A percentile compares a stretch with the other conserved stretches of the same genome.
phyloP scores from a whole-genome alignment of 306 rosid species.

The Calophaca sinica region DNA sequence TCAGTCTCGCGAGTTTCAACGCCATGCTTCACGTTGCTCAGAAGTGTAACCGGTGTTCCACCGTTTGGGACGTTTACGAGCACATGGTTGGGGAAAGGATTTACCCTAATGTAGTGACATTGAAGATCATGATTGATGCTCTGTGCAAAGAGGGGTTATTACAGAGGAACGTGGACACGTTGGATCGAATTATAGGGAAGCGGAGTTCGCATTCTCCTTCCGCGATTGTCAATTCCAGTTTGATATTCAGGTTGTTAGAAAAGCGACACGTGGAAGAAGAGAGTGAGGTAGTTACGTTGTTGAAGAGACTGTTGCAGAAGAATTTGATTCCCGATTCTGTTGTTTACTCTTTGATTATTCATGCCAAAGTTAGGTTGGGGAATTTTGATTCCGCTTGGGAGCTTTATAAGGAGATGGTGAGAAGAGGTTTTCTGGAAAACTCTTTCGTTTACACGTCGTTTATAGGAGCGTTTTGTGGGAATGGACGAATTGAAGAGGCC shows the following conservation, averaged over 20 bases:
- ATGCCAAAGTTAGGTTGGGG: slow-evolving; percentile 59
- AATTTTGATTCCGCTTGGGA: slow-evolving; percentile 53
- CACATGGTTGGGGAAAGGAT: slow-evolving; percentile 65
- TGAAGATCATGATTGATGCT: slow-evolving; percentile 63
- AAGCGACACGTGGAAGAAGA: slow-evolving; percentile 44
- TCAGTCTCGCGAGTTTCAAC: slow-evolving; percentile 67
- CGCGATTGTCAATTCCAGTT: slow-evolving; percentile 61
- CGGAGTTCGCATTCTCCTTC: slow-evolving; percentile 58
- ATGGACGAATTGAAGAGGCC: slow-evolving; percentile 66
- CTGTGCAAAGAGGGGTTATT: slow-evolving; percentile 84
- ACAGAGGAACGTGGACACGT: slow-evolving; percentile 52
- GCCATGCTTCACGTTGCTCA: slow-evolving; percentile 63
- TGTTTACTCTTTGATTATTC: slow-evolving; percentile 70
- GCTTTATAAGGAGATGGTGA: slow-evolving; percentile 67
- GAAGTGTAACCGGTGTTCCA: slow-evolving; percentile 49
- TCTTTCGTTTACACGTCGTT: slow-evolving; percentile 70
- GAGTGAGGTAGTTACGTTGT: slow-evolving; percentile 45
- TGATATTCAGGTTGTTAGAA: slow-evolving; percentile 65
- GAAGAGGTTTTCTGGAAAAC: slow-evolving; percentile 70
- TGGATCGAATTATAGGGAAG: slow-evolving; percentile 65
- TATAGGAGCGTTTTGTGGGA: slow-evolving; percentile 65
- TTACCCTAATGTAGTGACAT: slow-evolving; percentile 62
- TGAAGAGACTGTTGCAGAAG: slow-evolving; percentile 81
- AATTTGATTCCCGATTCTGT: slow-evolving; percentile 68
- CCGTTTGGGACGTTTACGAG: slow-evolving; percentile 80